Conservation (phyloP, 768 basidiomycete genomes). For the Lactarius hatsudake region DNA sequence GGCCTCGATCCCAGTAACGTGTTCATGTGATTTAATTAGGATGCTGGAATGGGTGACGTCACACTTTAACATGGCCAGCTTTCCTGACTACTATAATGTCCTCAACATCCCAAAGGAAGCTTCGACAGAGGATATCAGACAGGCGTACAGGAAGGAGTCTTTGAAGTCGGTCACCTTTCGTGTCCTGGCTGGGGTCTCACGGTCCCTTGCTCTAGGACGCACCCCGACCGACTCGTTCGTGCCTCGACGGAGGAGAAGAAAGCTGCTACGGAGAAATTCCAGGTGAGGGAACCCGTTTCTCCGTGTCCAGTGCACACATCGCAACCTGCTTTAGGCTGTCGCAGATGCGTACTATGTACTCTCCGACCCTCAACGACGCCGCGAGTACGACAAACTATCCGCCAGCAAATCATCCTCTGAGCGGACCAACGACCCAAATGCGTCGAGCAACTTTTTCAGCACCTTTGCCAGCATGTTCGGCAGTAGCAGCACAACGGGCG, state of each 20-base stretch:
- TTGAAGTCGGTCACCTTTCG: constrained; percentile 47
- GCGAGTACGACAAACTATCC: constrained; percentile 71
- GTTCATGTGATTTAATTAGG: background rate
- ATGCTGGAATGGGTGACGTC: background rate
- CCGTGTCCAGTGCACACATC: background rate
- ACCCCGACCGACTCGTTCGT: constrained; percentile 79
- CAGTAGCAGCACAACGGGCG: constrained; percentile 29
- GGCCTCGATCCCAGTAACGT: too few species aligned
- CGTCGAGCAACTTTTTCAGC: constrained; percentile 72
- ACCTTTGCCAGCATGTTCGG: constrained; percentile 73
- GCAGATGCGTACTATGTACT: constrained; percentile 95
- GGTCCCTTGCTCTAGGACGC: constrained; percentile 54
- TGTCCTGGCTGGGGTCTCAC: constrained; percentile 8
- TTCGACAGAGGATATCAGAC: constrained; percentile 65
- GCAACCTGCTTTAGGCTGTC: constrained; percentile 52
- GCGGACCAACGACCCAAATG: constrained; percentile 58
- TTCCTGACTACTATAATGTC: constrained; percentile 79
- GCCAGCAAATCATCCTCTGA: constrained; percentile 49
- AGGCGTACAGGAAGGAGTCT: constrained; percentile 79
- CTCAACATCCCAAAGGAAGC: constrained; percentile 54
- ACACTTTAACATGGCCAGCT: constrained; percentile 54
- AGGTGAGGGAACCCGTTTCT: constrained; percentile 43
- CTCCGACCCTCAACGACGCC: constrained; percentile 68
- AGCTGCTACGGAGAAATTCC: constrained; percentile 79
- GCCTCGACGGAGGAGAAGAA: constrained; percentile 69